phyloP scores from a whole-genome alignment of 1,139 yeast genomes.

The Groenewaldozyma auringiensis region DNA sequence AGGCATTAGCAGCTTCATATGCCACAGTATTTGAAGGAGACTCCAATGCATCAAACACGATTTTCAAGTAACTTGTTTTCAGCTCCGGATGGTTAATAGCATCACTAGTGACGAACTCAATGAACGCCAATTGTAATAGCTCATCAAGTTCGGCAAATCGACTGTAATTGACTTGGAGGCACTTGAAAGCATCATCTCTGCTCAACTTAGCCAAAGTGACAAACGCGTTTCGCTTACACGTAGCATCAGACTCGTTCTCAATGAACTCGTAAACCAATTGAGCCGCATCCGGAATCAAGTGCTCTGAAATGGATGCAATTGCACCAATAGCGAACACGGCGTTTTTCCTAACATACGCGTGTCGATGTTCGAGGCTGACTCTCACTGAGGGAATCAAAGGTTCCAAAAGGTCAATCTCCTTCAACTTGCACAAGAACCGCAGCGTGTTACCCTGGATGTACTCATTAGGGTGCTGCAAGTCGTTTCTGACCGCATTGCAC shows the following conservation, averaged over 20 bases:
- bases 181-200: slow-evolving; percentile 77
- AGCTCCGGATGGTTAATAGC: slow-evolving; percentile 57
- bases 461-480: slow-evolving; percentile 96
- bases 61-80: slow-evolving; percentile 61
- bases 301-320: slow-evolving; percentile 67
- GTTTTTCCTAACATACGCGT: slow-evolving; percentile 95
- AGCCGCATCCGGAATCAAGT: slow-evolving; percentile 90
- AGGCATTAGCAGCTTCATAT: slow-evolving; percentile 86
- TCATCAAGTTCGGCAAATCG: slow-evolving; percentile 70
- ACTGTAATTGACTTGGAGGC: slow-evolving; percentile 63
- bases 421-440: slow-evolving; percentile 81
- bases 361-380: slow-evolving; percentile 88
- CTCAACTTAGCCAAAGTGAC: slow-evolving; percentile 77
- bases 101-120: slow-evolving; percentile 86
- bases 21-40: slow-evolving; percentile 68
- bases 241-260: slow-evolving; percentile 79
- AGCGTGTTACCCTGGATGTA: slow-evolving; percentile 92
- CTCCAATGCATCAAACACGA: slow-evolving; percentile 68
- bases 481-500: slow-evolving; percentile 96
- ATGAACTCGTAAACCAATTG: slow-evolving; percentile 70
- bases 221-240: slow-evolving; percentile 94
- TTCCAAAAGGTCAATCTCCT: slow-evolving; percentile 89
- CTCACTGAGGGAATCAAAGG: slow-evolving; percentile 92
- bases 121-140: slow-evolving; percentile 77
- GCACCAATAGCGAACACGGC: slow-evolving; percentile 89